Percentiles rank a stretch among this genome's conserved stretches.
These are phyloP conservation scores for Talaromyces sp. DNA, from an alignment of 2,329 filamentous ascomycete genomes.

Conservation along the genomic window DNA sequence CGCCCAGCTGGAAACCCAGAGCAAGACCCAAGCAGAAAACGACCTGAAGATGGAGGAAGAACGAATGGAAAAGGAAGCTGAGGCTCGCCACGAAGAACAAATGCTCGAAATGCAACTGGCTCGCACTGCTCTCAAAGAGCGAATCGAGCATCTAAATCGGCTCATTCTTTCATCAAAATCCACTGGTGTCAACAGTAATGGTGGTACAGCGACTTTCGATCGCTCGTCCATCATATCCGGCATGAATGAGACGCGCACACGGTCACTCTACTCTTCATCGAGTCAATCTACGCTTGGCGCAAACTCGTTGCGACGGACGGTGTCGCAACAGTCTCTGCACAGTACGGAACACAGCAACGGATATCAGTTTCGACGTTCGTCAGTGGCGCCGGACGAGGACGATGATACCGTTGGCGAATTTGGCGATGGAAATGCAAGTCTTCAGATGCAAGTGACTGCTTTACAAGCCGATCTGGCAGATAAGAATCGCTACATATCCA, in stretches of 20 bases:
- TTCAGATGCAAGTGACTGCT: constrained; percentile 81
- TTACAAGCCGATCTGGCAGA: constrained; percentile 92
- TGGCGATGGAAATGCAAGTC: constrained; percentile 76
- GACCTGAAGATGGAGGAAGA: constrained; percentile 62
- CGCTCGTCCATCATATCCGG: constrained; percentile 58
- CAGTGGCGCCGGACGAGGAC: constrained; percentile 45
- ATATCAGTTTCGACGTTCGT: constrained; percentile 20
- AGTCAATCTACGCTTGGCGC: constrained; percentile 55
- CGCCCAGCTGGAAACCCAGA: constrained; percentile 75
- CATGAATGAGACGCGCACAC: constrained; percentile 35
- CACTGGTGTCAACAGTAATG: constrained; percentile 79
- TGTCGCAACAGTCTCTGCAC: constrained; percentile 61
- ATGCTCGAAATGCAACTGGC: constrained; percentile 98
- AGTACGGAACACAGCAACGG: constrained; percentile 30
- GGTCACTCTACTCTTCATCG: constrained; percentile 64
- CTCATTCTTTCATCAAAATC: constrained; percentile 95
- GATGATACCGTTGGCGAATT: constrained; percentile 74
- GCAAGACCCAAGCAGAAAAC: constrained; percentile 59
- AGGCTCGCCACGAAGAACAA: constrained; percentile 88
- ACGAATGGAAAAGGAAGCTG: constrained; percentile 74
- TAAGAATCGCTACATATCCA: constrained; percentile 94
- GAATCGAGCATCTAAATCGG: constrained; percentile 93
- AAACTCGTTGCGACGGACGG: constrained; percentile 57
- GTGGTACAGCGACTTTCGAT: constrained; percentile 64
- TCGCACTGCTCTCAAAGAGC: constrained; percentile 89